Evolutionary conservation across 2,329 filamentous ascomycete species (phyloP), one percentile per base, ranked within the genome.

Genomic region (Aschersonia sp.): DNA sequence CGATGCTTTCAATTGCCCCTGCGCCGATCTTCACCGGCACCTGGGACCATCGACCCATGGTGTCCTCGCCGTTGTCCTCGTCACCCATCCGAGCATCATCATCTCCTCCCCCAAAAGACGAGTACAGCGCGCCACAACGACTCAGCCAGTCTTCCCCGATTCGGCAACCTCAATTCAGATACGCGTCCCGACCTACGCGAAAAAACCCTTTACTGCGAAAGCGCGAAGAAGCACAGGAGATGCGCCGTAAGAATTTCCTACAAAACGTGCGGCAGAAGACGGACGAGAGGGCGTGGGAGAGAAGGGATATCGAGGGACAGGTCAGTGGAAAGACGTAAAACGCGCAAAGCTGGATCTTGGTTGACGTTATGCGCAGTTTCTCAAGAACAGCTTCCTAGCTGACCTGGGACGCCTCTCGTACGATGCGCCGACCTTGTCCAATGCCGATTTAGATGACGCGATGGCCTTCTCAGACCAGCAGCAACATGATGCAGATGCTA

Each of bases 221-320:
- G 51, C 72, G 77, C 46, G 77, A 88, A 58, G 77, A 77, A 20
- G 70, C 71, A 1, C 77, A 80, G 48, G 80, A 86, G 58, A 70
- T 74, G 47, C 69, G 85, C 49, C 70, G 85, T 44, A 75, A 76
- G 32, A 67, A 84, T 48, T 91, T 91, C 56, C 65, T 91, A 50
- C 77, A 80, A 58, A 84, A 73, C 46, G 79, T 84, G 20, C 70
- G 77, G 50, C 73, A 78, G 55, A 72, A 75, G 41, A 67, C 72
- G 3, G 77, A 83, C 42, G 77, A 84, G 31, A 73, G 68, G 55
- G 65, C 67, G 29, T 83, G 79, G 72, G 70, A 75, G 55, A 68
- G 73, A 46, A 68, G 80, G 53, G 78, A 80, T 30, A 78, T 80
- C 3, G 80, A 84, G 55, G 78, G 82, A 55, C 63, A 68, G 54